Conservation (phyloP, 495 filamentous ascomycete genomes). For the Talaromyces stipitatus region DNA sequence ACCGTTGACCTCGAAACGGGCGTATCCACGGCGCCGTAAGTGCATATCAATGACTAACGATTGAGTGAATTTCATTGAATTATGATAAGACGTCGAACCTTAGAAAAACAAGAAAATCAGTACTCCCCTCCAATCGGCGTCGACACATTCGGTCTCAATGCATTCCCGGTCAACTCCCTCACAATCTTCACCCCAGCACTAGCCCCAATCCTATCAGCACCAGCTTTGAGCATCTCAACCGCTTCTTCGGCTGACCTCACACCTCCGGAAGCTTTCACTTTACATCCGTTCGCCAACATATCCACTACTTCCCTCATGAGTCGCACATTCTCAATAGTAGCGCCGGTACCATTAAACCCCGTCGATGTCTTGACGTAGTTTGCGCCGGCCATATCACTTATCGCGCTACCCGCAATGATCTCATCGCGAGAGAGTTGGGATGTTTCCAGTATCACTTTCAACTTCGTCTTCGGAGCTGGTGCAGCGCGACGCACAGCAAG, state of each 20-base stretch:
- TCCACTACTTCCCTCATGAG: conserved; percentile 45
- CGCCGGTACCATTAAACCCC: conserved; percentile 56
- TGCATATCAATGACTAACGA: not conserved
- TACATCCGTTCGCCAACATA: conserved; percentile 32
- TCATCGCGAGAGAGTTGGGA: conserved; percentile 45
- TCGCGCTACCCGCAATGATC: conserved; percentile 52
- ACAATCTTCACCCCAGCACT: conserved; percentile 52
- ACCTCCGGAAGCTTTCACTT: conserved; percentile 62
- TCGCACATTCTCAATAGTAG: conserved; percentile 45
- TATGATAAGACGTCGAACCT: not conserved
- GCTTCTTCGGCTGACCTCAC: conserved; percentile 46
- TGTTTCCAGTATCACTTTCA: conserved; percentile 66
- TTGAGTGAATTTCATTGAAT: not conserved
- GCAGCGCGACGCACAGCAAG: conserved; percentile 42
- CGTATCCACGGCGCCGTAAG: not conserved
- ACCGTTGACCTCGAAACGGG: conserved; percentile 1
- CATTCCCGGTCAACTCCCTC: conserved; percentile 32
- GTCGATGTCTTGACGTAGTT: conserved; percentile 67
- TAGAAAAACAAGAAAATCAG: not conserved
- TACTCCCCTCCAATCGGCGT: conserved; percentile 1
- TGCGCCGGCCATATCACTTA: conserved; percentile 51
- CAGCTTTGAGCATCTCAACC: conserved; percentile 53
- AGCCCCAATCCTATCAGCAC: conserved; percentile 57
- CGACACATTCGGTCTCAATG: conserved; percentile 1
- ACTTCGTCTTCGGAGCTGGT: conserved; percentile 34